Base-by-base conservation (phyloP, 129 eudicot species). In the Ambrosia trifida region DNA sequence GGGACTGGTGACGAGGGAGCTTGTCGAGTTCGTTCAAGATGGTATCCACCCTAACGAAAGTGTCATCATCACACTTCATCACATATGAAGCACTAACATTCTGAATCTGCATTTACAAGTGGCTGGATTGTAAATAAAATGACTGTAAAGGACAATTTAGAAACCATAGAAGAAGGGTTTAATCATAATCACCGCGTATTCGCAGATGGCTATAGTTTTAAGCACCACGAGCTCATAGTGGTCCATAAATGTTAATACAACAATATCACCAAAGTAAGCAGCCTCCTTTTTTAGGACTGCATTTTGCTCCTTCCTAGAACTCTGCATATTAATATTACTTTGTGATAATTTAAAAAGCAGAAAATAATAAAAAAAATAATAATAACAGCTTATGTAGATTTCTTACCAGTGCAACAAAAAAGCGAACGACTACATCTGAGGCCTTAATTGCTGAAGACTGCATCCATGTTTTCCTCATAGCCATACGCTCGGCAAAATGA, bases 401-500 rank as follows among this genome's bases (percentile, higher is more conserved):
- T 64, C 90, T 85, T 85, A 93, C 98, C 85, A 93, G 70, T 12
- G 98, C 98, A 78, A 93, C 98, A 82, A 93, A 93, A 83, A 93
- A 93, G 11, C 95, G 96, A 78, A 87, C 98, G 45, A 81, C 95
- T 30, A 87, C 96, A 81, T 83, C 66, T 51, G 90, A 87, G 69
- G 96, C 72, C 76, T 83, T 89, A 73, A 89, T 66, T 19, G 81
- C 81, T 5, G 85, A 81, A 78, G 95, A 82, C 65, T 89, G 98
- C 98, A 89, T 89, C 98, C 98, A 93, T 43, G 96, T 87, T 82
- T 89, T 89, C 65, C 98, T 87, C 40, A 89, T 88, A 2, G 98
- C 96, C 98, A 93, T 93, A 41, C 98, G 98, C 57, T 93, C 96
- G 0, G 96, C 95, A 85, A 93, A 93, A 81, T 93, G 98, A 83